These are phyloP conservation scores for Beauveria varroae DNA, from an alignment of 2,329 filamentous ascomycete genomes.

Conservation along the genomic window DNA sequence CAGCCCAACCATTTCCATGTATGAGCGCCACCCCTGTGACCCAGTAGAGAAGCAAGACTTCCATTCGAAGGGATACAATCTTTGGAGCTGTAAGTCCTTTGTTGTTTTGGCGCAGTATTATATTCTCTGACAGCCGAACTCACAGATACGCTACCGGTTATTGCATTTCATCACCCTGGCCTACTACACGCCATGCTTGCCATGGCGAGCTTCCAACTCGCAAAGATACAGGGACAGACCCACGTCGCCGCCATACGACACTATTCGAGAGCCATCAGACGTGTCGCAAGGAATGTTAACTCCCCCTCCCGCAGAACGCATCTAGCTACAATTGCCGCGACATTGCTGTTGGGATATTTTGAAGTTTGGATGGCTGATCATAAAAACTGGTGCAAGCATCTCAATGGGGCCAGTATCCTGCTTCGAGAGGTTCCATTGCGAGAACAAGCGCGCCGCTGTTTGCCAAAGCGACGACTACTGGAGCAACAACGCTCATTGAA, in stretches of 20 bases:
- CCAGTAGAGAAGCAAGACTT: slow-evolving; percentile 52
- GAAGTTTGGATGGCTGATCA: slow-evolving; percentile 94
- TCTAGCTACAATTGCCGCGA: slow-evolving; percentile 79
- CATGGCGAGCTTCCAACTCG: slow-evolving; percentile 78
- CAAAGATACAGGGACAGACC: slow-evolving; percentile 67
- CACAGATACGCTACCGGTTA: slow-evolving; percentile 69
- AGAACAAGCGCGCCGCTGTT: slow-evolving; percentile 62
- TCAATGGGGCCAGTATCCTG: slow-evolving; percentile 76
- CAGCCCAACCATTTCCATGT: slow-evolving; percentile 77
- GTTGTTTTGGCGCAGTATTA: neutral
- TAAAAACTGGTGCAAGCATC: slow-evolving; percentile 89
- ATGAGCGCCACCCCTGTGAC: slow-evolving; percentile 74
- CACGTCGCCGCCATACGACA: slow-evolving; percentile 81
- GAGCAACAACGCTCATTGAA: slow-evolving; percentile 9
- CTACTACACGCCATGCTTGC: slow-evolving; percentile 88
- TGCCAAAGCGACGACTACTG: slow-evolving; percentile 47
- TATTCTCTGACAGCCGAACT: slow-evolving; percentile 17
- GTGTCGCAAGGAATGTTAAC: slow-evolving; percentile 68
- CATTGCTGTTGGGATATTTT: slow-evolving; percentile 79
- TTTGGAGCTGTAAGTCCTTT: slow-evolving; percentile 51
- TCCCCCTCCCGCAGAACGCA: slow-evolving; percentile 62
- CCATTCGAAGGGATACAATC: slow-evolving; percentile 52
- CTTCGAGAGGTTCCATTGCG: slow-evolving; percentile 75
- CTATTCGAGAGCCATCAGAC: slow-evolving; percentile 77
- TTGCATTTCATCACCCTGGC: slow-evolving; percentile 77